Percentiles rank a stretch among this genome's conserved stretches.
phyloP scores from a whole-genome alignment of 73 alveolate genomes.

The Paramecium sexaurelia region DNA sequence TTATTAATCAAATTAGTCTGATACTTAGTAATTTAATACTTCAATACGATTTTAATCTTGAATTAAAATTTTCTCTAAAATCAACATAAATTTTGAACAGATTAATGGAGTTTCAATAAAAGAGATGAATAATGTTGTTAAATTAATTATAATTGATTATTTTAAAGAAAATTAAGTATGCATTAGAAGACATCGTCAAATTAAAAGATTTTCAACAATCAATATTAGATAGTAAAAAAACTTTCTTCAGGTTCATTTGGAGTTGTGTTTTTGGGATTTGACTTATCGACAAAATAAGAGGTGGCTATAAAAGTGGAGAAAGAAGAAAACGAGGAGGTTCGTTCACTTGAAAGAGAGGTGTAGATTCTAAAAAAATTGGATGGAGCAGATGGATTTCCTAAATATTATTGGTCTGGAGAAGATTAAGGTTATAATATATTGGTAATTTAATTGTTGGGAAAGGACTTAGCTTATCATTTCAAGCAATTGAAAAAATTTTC shows the following conservation, averaged over 20 bases:
- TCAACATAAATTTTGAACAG: not conserved
- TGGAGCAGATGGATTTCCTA: slow-evolving; percentile 61
- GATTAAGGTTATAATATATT: slow-evolving; percentile 61
- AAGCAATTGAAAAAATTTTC: slow-evolving; percentile 61
- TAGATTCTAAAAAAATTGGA: slow-evolving; percentile 53
- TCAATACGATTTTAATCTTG: not conserved
- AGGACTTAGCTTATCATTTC: slow-evolving; percentile 59
- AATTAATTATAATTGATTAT: not conserved
- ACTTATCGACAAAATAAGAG: slow-evolving; percentile 35
- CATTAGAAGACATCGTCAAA: not conserved
- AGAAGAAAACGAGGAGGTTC: slow-evolving; percentile 69
- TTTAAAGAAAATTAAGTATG: not conserved
- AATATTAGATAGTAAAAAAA: slow-evolving; percentile 63
- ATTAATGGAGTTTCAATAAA: too few species aligned
- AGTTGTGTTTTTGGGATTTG: slow-evolving; percentile 78
- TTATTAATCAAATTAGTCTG: too few species aligned
- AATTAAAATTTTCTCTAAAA: not conserved
- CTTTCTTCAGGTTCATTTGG: slow-evolving; percentile 96
- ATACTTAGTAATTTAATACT: not conserved
- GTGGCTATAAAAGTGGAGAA: slow-evolving; percentile 69
- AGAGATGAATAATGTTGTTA: not conserved
- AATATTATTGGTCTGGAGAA: slow-evolving; percentile 62
- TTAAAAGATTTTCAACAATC: slow-evolving; percentile 58
- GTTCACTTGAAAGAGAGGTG: slow-evolving; percentile 66
- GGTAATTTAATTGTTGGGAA: slow-evolving; percentile 63